Evolutionary conservation across 225 moss, liverwort and hornwort species (phyloP), one percentile per base, ranked within the genome.

Genomic region (Antitrichia curtipendula): DNA sequence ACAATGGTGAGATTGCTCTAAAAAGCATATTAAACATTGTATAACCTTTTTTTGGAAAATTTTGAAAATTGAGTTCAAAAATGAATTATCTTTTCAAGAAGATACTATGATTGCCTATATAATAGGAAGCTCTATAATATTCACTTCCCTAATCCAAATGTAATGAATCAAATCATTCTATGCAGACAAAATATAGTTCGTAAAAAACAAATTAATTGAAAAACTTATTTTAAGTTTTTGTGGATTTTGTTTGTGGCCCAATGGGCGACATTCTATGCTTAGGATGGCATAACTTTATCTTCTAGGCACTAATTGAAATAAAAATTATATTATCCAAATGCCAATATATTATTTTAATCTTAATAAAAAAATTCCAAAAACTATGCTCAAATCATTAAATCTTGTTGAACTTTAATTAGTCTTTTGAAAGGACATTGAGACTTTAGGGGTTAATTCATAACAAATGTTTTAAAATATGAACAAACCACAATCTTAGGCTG

Each of bases 301-400:
- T 0, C 0, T 0, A 4, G 0, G 1, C 15, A 41, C 16, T 0
- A 3, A 41, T 23, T 25, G 7, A 71, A 43, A 71, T 28, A 9
- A 43, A 27, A 71, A 27, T 16, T 2, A 28, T 3, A 16, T 43
- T 9, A 13, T 1, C 9, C 3, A 3, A 71, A 71, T 27, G 2
- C 71, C 9, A 43, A 5, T 41, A 2, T 9, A 6, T 43, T 9
- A 43, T 43, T 64, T 49, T 2, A 16, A 71, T 16, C 16, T 43
- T 16, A 43, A 9, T 43, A 43, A 28, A 5, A 16, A 43, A 6
- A 9, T 43, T 16, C 16, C 45, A 72, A 43, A 45, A 28, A 24
- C 14, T 17, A 17, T 0, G 0, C 27, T 17, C 17, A 43, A 71
- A 71, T 43, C 8, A 9, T 16, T 16, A 9, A 43, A 40, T 1